Conservation (phyloP, 1,284 basidiomycete genomes). For the Heliocybe sulcata region DNA sequence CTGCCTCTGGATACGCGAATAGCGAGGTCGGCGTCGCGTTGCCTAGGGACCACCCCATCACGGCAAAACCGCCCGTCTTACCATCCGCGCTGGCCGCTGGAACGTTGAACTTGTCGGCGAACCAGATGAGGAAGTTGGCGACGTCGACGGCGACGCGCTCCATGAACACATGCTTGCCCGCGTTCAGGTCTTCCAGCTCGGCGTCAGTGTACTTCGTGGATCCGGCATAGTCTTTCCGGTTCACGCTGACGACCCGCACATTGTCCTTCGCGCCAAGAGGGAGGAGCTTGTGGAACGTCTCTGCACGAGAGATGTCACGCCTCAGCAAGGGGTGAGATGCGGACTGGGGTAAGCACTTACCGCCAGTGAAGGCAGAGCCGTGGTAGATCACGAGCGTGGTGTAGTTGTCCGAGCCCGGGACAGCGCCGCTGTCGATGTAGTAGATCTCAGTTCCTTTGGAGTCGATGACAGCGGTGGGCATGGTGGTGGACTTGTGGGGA, state of each 20-base stretch:
- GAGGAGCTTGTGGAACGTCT: constrained; percentile 3
- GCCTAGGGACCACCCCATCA: constrained; percentile 1
- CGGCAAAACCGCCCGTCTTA: not conserved
- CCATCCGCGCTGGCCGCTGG: not conserved
- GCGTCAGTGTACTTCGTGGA: not conserved
- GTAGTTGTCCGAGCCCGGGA: not conserved
- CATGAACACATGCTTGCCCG: not conserved
- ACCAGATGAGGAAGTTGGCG: constrained; percentile 1
- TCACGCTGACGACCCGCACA: not conserved
- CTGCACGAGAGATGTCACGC: not conserved
- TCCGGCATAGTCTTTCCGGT: not conserved
- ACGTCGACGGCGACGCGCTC: constrained; percentile 2
- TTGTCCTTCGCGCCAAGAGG: not conserved
- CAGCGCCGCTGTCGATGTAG: not conserved
- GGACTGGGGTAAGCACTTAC: not conserved
- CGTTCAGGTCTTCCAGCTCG: not conserved
- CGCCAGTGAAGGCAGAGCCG: constrained; percentile 1
- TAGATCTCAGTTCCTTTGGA: not conserved
- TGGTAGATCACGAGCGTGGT: constrained; percentile 3
- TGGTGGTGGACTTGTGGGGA: not conserved
- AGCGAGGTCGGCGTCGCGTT: not conserved
- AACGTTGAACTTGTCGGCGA: not conserved
- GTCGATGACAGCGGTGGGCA: not conserved
- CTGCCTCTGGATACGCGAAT: not conserved
- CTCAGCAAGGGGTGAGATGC: not conserved